Evolutionary conservation across 177 flowering plant genomes (phyloP).

Genomic region (Vitis hybrid): DNA sequence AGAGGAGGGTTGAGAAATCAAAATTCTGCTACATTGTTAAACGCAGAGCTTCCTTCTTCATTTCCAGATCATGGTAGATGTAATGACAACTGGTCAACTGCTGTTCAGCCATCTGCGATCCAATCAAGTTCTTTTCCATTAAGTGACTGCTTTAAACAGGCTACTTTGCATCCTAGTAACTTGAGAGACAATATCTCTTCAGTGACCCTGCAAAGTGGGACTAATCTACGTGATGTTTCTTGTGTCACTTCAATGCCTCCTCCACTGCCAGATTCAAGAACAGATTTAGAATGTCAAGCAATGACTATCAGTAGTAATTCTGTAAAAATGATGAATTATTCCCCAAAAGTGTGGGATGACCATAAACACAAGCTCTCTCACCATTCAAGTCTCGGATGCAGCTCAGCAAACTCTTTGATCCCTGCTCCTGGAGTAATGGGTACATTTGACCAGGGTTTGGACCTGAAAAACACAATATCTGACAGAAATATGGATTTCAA

Average conservation of each 20-base stretch:
- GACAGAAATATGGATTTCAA: conserved; percentile 27
- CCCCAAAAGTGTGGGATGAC: conserved; percentile 20
- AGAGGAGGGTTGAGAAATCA: conserved; percentile 22
- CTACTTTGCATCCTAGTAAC: conserved; percentile 20
- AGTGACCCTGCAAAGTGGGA: conserved; percentile 23
- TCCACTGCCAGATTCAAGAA: conserved; percentile 32
- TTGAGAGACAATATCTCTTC: conserved; percentile 32
- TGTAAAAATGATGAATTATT: conserved; percentile 22
- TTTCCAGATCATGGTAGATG: conserved; percentile 41
- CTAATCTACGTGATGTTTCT: conserved; percentile 28
- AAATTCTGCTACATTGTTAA: conserved; percentile 24
- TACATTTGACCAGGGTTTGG: conserved; percentile 26
- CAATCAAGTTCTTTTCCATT: conserved; percentile 33
- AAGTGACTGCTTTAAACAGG: conserved; percentile 22
- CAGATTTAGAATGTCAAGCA: conserved; percentile 38
- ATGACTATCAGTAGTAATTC: conserved; percentile 17
- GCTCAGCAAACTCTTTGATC: conserved; percentile 29
- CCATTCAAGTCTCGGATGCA: conserved; percentile 26
- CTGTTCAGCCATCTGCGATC: conserved; percentile 33
- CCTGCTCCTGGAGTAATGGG: conserved; percentile 23
- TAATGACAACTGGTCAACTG: conserved; percentile 47
- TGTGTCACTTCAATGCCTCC: conserved; percentile 22
- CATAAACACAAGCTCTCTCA: conserved; percentile 24
- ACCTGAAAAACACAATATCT: conserved; percentile 21
- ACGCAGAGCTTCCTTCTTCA: conserved; percentile 38